Percentiles rank a stretch among this genome's conserved stretches.
Evolutionary conservation across 495 filamentous ascomycete genomes (phyloP).

Genomic region (Aspergillus bertholletiae): DNA sequence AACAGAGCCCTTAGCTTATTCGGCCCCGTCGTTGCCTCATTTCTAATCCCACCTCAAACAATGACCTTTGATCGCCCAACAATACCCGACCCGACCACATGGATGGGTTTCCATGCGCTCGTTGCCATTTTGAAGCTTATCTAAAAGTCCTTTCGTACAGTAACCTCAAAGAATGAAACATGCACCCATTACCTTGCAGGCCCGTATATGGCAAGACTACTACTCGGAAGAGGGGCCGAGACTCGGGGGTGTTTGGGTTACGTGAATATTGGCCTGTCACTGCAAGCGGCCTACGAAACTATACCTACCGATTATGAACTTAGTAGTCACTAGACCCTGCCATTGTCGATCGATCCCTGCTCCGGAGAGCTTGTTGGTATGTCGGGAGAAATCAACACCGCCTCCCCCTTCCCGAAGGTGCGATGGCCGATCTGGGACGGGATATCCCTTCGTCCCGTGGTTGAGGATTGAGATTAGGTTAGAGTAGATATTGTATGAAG

Average conservation of each 20-base stretch:
- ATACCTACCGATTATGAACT: too few relatives aligned
- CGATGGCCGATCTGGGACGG: constrained; percentile 9
- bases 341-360: constrained; percentile 20
- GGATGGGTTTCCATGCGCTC: too few relatives aligned
- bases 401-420: constrained; percentile 32
- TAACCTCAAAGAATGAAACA: background rate
- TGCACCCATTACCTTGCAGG: background rate
- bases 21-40: background rate
- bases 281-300: constrained; percentile 32
- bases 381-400: constrained; percentile 27
- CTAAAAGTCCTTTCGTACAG: background rate
- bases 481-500: background rate
- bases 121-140: background rate
- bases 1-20: background rate
- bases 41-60: background rate
- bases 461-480: background rate
- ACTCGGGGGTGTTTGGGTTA: background rate
- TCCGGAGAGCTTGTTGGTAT: constrained; percentile 25
- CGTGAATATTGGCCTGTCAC: constrained; percentile 12
- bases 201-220: constrained; percentile 1
- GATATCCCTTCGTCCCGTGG: constrained; percentile 1
- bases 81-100: background rate
- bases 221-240: too few relatives aligned
- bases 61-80: background rate
- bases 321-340: constrained; percentile 8